Evolutionary conservation across 805 yeast genomes (phyloP).

Genomic region (Saccharomycopsis sp.): DNA sequence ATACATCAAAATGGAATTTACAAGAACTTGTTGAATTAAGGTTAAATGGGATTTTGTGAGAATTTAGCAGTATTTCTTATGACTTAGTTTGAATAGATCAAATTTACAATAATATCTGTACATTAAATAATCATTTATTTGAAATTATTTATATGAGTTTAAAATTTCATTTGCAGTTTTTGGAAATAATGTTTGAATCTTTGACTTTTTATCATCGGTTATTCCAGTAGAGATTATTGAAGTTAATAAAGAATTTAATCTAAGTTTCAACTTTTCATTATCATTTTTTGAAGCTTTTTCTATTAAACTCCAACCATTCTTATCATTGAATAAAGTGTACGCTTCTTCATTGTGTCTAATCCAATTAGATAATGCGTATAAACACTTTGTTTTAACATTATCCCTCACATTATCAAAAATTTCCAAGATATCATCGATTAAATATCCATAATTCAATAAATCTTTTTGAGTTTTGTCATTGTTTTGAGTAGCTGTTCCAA

Average conservation of each 20-base stretch:
- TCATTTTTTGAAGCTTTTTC: slow-evolving; percentile 23
- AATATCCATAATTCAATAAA: slow-evolving; percentile 41
- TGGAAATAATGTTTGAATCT: no score
- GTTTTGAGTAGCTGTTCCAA: slow-evolving; percentile 91
- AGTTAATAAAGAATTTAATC: slow-evolving; percentile 48
- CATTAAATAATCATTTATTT: no score
- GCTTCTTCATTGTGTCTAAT: slow-evolving; percentile 58
- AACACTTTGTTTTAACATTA: slow-evolving; percentile 38
- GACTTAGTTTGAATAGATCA: no score
- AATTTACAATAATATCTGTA: no score
- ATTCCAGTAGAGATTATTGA: slow-evolving; percentile 48
- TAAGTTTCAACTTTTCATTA: slow-evolving; percentile 24
- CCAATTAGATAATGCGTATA: slow-evolving; percentile 69
- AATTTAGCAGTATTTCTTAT: no score
- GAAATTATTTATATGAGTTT: no score
- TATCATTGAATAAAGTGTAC: slow-evolving; percentile 41
- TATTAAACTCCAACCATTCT: slow-evolving; percentile 54
- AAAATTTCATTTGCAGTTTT: no score
- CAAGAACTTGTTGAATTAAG: no score
- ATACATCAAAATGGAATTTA: no score
- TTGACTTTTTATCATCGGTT: slow-evolving; percentile 30
- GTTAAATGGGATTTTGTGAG: no score
- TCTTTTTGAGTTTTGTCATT: slow-evolving; percentile 67
- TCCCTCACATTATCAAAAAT: slow-evolving; percentile 30
- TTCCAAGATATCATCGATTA: slow-evolving; percentile 35